Evolutionary conservation across 257 asterid genomes (phyloP).

Genomic region (Ehretia macrophylla): DNA sequence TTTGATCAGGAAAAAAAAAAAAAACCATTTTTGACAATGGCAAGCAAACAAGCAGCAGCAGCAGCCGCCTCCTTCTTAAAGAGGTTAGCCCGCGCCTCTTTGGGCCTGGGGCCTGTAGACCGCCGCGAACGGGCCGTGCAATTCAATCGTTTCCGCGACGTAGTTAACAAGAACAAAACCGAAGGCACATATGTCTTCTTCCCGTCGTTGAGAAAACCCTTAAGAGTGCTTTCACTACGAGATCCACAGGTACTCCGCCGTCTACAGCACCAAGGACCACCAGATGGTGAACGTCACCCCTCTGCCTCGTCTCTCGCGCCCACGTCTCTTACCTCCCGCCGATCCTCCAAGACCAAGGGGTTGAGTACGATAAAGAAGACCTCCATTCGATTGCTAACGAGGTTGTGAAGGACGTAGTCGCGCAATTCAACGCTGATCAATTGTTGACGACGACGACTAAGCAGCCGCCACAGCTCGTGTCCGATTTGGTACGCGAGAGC

Average conservation of each 20-base stretch:
- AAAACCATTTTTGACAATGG: too few relatives aligned
- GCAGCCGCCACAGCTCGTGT: constrained; percentile 78
- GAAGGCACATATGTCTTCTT: constrained; percentile 82
- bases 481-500: constrained; percentile 84
- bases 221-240: constrained; percentile 81
- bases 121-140: constrained; percentile 92
- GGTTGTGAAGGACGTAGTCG: constrained; percentile 72
- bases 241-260: constrained; percentile 72
- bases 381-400: constrained; percentile 92
- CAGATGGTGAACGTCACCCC: constrained; percentile 92
- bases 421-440: constrained; percentile 95
- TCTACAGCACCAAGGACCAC: constrained; percentile 86
- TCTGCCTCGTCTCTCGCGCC: constrained; percentile 85
- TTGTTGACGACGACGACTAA: constrained; percentile 87
- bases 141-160: constrained; percentile 86
- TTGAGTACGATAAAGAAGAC: constrained; percentile 88
- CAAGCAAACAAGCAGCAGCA: constrained; percentile 7
- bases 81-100: constrained; percentile 71
- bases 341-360: constrained; percentile 76
- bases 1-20: too few relatives aligned
- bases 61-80: constrained; percentile 60
- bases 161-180: constrained; percentile 61
- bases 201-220: too few relatives aligned
- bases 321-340: constrained; percentile 57
- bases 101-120: constrained; percentile 74